Percentiles rank a stretch among this genome's conserved stretches.
Evolutionary conservation across 2,329 filamentous ascomycete genomes (phyloP).

Genomic region (Ramichloridium luteum): DNA sequence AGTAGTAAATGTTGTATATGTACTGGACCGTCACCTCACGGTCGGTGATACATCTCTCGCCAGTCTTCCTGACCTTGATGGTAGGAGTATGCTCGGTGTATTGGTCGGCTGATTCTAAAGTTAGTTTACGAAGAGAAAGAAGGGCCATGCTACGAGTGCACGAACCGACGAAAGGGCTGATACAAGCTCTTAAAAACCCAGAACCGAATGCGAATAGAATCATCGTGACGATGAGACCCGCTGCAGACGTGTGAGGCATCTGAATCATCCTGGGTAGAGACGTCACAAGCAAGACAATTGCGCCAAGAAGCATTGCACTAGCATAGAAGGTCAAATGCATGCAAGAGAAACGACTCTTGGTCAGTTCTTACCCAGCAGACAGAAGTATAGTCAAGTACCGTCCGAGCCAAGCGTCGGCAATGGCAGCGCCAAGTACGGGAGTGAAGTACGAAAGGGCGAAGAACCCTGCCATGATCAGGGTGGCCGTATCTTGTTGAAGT

Average conservation of each 20-base stretch:
- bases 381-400: slow-evolving; percentile 59
- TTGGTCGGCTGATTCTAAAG: too few relatives aligned
- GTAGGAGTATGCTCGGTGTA: too few relatives aligned
- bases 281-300: slow-evolving; percentile 52
- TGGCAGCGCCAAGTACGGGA: slow-evolving; percentile 35
- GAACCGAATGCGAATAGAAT: slow-evolving; percentile 68
- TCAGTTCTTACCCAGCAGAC: too few relatives aligned
- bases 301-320: too few relatives aligned
- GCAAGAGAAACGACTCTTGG: too few relatives aligned
- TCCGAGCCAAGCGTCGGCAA: slow-evolving; percentile 57
- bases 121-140: too few relatives aligned
- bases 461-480: too few relatives aligned
- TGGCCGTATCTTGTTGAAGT: too few relatives aligned
- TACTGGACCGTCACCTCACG: slow-evolving; percentile 36
- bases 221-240: slow-evolving; percentile 53
- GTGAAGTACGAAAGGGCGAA: slow-evolving; percentile 39
- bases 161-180: slow-evolving; percentile 42
- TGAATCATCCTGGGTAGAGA: slow-evolving; percentile 47
- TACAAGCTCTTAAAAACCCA: slow-evolving; percentile 72
- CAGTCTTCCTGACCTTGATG: too few relatives aligned
- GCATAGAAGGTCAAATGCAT: too few relatives aligned
- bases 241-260: slow-evolving; percentile 52
- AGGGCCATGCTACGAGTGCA: too few relatives aligned
- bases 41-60: slow-evolving; percentile 36
- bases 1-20: slow-evolving; percentile 54